A percentile compares a stretch with the other conserved stretches of the same genome.
Conservation (phyloP, 1,284 basidiomycete species). For the Irpex lacteus region DNA sequence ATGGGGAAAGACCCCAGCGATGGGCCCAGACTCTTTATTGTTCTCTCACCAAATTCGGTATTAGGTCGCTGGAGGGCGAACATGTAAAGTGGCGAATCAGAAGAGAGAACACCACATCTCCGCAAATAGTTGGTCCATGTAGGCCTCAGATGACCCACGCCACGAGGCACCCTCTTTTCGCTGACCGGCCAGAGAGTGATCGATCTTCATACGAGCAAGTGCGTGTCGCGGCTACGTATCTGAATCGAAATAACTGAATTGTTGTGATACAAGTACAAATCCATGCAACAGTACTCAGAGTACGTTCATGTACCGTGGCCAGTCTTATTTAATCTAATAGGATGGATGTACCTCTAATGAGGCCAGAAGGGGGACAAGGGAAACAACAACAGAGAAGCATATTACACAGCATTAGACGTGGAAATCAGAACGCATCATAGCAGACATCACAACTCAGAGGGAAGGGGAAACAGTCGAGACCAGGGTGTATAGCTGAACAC, state of each 20-base stretch:
- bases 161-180: not conserved
- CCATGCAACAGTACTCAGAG: not conserved
- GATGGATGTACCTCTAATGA: not conserved
- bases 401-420: not conserved
- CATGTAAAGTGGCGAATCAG: not conserved
- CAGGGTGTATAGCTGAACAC: not conserved
- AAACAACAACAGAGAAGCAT: not conserved
- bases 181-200: not conserved
- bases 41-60: not conserved
- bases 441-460: not conserved
- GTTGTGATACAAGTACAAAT: not conserved
- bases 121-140: constrained; percentile 3
- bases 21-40: not conserved
- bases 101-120: not conserved
- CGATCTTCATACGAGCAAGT: too few species aligned
- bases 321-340: not conserved
- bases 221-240: too few species aligned
- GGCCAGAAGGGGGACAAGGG: not conserved
- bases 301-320: too few species aligned
- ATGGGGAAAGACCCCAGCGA: not conserved
- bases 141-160: constrained; percentile 1
- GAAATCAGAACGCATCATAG: not conserved
- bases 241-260: too few species aligned
- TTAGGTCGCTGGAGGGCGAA: not conserved
- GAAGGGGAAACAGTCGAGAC: not conserved